These are phyloP conservation scores for Melampsora americana DNA, from an alignment of 1,284 basidiomycete genomes.

Conservation along the genomic window DNA sequence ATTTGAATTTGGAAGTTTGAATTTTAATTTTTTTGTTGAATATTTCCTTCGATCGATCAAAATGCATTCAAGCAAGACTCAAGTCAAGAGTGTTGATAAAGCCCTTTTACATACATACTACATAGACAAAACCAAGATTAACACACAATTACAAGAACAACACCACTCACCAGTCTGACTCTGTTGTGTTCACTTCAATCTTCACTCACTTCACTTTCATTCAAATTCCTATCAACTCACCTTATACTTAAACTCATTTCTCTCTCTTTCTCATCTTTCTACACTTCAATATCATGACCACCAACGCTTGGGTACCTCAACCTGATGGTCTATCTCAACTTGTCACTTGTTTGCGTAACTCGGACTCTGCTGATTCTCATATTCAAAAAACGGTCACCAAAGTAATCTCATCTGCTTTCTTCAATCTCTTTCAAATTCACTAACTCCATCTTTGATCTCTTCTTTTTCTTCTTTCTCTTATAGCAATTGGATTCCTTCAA, in stretches of 20 bases:
- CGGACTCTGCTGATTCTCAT: constrained; percentile 65
- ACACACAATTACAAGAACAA: too few species aligned
- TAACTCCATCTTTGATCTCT: constrained; percentile 42
- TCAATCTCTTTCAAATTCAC: not conserved
- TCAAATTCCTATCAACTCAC: not conserved
- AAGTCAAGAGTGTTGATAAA: too few species aligned
- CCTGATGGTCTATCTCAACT: constrained; percentile 76
- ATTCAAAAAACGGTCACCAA: constrained; percentile 72
- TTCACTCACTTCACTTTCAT: not conserved
- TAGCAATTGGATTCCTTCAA: constrained; percentile 87
- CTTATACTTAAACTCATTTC: not conserved
- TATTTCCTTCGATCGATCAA: too few species aligned
- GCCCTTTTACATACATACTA: too few species aligned
- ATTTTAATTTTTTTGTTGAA: too few species aligned
- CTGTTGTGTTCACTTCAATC: too few species aligned
- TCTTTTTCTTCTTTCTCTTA: constrained; percentile 31
- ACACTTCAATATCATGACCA: constrained; percentile 56
- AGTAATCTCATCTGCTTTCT: constrained; percentile 56
- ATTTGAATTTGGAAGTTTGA: too few species aligned
- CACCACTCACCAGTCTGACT: too few species aligned
- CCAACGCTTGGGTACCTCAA: constrained; percentile 67
- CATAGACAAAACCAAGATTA: too few species aligned
- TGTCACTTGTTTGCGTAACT: constrained; percentile 76
- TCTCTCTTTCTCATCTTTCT: too few species aligned
- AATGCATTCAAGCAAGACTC: too few species aligned